phyloP scores from a whole-genome alignment of 2,329 filamentous ascomycete genomes.

The Diaporthe citriasiana region DNA sequence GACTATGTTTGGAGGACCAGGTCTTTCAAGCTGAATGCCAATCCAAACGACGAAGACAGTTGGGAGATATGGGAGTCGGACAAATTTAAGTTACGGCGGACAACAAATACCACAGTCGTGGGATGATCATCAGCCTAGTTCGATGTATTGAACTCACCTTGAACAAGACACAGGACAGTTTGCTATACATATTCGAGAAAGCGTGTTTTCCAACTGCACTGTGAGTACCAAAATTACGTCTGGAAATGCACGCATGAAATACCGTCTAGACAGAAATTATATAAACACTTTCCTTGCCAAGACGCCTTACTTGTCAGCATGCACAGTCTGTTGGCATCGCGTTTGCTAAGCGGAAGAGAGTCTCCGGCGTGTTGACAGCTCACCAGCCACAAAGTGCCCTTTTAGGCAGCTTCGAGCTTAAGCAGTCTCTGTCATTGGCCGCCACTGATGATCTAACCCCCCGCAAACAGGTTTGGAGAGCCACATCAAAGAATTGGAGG shows the following conservation, averaged over 20 bases:
- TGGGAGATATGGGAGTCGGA: neutral
- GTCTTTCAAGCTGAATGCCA: neutral
- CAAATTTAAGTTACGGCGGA: neutral
- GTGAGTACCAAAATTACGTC: no score
- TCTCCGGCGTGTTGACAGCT: slow-evolving; percentile 10
- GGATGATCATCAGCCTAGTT: neutral
- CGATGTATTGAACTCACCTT: no score
- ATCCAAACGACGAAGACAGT: neutral
- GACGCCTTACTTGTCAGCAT: neutral
- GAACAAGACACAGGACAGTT: no score
- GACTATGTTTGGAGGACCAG: neutral
- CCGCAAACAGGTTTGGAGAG: slow-evolving; percentile 29
- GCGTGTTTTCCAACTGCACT: no score
- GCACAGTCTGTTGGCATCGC: neutral
- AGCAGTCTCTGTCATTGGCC: neutral
- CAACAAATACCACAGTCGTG: neutral
- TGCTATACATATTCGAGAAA: no score
- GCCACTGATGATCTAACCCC: slow-evolving; percentile 10
- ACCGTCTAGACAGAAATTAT: no score
- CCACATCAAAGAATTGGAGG: neutral
- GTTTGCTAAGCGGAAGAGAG: neutral
- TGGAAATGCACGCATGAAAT: no score
- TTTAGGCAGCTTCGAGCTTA: slow-evolving; percentile 11
- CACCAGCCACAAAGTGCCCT: slow-evolving; percentile 25
- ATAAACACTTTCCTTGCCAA: no score